Conservation (phyloP, 495 filamentous ascomycete species). For the Thermothielavioides terrestris region DNA sequence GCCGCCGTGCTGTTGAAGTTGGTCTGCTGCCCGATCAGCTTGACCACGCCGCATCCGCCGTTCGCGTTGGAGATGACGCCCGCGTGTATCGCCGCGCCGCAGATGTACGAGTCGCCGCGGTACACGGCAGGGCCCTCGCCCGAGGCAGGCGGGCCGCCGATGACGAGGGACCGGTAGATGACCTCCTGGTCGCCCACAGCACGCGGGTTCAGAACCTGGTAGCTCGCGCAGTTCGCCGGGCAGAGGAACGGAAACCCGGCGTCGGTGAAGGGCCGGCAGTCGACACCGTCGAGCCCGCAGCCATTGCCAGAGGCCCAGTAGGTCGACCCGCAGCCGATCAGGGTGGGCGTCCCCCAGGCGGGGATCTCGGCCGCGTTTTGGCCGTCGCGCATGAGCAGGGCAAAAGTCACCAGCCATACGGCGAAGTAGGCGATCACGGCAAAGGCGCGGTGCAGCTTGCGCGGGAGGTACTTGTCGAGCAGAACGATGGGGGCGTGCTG, state of each 20-base stretch:
- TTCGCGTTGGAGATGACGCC: slow-evolving; percentile 57
- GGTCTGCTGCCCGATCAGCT: slow-evolving; percentile 4
- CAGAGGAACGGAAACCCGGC: slow-evolving; percentile 68
- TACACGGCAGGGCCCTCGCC: slow-evolving; percentile 47
- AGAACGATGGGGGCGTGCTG: slow-evolving; percentile 61
- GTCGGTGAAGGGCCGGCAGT: slow-evolving; percentile 72
- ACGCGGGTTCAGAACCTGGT: slow-evolving; percentile 59
- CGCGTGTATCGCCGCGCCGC: slow-evolving; percentile 70
- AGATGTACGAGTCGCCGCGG: slow-evolving; percentile 76
- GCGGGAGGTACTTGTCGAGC: slow-evolving; percentile 56
- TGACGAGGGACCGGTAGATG: slow-evolving; percentile 60
- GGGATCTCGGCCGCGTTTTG: slow-evolving; percentile 55
- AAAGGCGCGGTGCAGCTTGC: slow-evolving; percentile 47
- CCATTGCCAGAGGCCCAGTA: slow-evolving; percentile 60
- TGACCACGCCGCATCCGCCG: slow-evolving; percentile 55
- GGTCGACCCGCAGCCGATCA: slow-evolving; percentile 58
- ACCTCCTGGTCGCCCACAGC: slow-evolving; percentile 67
- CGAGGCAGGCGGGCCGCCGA: slow-evolving; percentile 59
- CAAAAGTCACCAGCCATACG: slow-evolving; percentile 66
- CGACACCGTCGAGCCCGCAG: slow-evolving; percentile 71
- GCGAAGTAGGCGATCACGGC: slow-evolving; percentile 55
- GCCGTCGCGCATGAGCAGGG: slow-evolving; percentile 55
- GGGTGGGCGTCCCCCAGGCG: slow-evolving; percentile 56
- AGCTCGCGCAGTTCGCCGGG: slow-evolving; percentile 62
- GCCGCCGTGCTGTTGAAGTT: slow-evolving; percentile 10